phyloP scores from a whole-genome alignment of 164 flowering plant genomes.

The Berberis thunbergii region DNA sequence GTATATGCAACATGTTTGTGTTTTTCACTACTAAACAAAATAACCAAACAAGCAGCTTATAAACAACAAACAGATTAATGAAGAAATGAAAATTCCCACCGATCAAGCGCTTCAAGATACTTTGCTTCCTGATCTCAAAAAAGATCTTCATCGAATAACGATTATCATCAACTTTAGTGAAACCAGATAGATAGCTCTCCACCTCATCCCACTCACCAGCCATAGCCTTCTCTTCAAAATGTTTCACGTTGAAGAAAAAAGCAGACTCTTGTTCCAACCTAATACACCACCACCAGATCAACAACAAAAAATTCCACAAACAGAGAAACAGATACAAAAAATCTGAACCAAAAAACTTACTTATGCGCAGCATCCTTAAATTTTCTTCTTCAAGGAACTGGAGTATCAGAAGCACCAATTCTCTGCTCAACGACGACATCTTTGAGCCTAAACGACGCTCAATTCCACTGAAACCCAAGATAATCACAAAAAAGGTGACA shows the following conservation, averaged over 20 bases:
- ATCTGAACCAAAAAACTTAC: conserved; percentile 20
- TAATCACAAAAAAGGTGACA: conserved; percentile 1
- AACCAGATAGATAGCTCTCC: conserved; percentile 76
- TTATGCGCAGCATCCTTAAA: conserved; percentile 84
- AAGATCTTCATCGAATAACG: conserved; percentile 84
- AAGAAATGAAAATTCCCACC: conserved; percentile 4
- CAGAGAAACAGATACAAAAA: background rate
- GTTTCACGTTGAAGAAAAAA: conserved; percentile 77
- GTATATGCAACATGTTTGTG: too few relatives aligned
- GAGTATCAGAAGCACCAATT: conserved; percentile 89
- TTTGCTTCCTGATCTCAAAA: conserved; percentile 82
- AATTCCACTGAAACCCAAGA: background rate
- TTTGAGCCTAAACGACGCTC: background rate
- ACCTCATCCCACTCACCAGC: conserved; percentile 95
- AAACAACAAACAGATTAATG: background rate
- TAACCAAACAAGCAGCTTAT: background rate
- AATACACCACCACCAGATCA: conserved; percentile 6
- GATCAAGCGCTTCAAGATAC: conserved; percentile 82
- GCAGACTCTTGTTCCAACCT: conserved; percentile 91
- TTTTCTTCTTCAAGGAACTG: conserved; percentile 87
- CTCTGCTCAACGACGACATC: conserved; percentile 85
- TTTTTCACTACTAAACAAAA: too few relatives aligned
- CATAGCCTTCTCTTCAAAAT: conserved; percentile 73
- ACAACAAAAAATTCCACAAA: background rate
- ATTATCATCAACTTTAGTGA: conserved; percentile 79